Percentiles rank a stretch among this genome's conserved stretches.
phyloP scores from a whole-genome alignment of 306 rosid species.

The Luffa aegyptiaca region DNA sequence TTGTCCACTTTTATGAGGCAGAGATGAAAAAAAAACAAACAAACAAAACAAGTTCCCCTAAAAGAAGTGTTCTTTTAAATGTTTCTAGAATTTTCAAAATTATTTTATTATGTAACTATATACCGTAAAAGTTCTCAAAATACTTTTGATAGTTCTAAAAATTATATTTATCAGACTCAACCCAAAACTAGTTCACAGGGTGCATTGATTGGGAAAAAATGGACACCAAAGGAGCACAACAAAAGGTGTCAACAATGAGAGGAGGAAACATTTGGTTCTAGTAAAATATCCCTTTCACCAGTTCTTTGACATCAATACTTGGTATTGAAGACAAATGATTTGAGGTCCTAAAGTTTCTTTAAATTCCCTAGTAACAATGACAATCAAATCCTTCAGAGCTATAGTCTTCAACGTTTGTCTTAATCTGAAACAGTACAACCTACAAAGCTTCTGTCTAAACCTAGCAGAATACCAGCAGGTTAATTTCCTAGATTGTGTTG shows the following conservation, averaged over 20 bases:
- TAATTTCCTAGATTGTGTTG: not conserved
- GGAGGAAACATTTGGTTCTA: not conserved
- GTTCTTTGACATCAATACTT: not conserved
- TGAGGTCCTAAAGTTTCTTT: not conserved
- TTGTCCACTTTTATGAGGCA: too few species aligned
- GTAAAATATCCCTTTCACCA: not conserved
- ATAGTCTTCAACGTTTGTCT: not conserved
- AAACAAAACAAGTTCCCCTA: too few species aligned
- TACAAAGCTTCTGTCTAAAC: not conserved
- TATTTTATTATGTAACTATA: too few species aligned
- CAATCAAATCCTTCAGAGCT: not conserved
- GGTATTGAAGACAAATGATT: not conserved
- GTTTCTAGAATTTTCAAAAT: not conserved
- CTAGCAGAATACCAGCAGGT: not conserved
- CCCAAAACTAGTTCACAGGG: not conserved
- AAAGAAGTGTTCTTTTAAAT: not conserved
- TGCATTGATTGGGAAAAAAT: not conserved
- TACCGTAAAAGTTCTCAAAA: not conserved
- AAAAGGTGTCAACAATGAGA: not conserved
- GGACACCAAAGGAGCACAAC: not conserved
- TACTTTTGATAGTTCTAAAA: not conserved
- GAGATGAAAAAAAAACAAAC: too few species aligned
- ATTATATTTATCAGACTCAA: not conserved
- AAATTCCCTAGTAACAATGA: not conserved
- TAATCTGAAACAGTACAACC: not conserved